Percentiles rank a stretch among this genome's conserved stretches.
These are phyloP conservation scores for Artemisia argyi DNA, from an alignment of 129 eudicot species.

Conservation along the genomic window DNA sequence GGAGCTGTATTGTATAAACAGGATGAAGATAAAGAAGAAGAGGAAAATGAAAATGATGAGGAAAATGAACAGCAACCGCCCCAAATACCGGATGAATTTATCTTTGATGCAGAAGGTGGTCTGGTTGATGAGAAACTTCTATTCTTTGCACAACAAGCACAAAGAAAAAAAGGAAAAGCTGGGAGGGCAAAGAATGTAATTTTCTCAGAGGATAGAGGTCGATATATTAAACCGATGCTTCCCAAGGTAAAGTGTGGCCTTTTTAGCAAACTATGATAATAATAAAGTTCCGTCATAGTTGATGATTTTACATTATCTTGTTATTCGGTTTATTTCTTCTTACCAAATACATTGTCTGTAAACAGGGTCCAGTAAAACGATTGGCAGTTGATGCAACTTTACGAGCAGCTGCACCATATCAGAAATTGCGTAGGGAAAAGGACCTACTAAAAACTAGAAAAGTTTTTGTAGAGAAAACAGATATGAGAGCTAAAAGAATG, in stretches of 20 bases:
- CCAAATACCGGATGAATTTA: constrained; percentile 92
- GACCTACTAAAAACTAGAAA: constrained; percentile 63
- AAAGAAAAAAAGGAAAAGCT: constrained; percentile 84
- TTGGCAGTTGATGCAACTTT: constrained; percentile 99
- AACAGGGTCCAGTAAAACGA: constrained; percentile 93
- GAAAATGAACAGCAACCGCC: constrained; percentile 88
- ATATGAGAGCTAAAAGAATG: constrained; percentile 99
- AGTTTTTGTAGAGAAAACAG: constrained; percentile 90
- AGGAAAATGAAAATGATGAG: constrained; percentile 62
- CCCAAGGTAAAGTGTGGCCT: constrained; percentile 62
- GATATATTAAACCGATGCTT: constrained; percentile 98
- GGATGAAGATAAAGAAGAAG: constrained; percentile 56
- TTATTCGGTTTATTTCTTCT: background rate
- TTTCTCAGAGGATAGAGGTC: constrained; percentile 97
- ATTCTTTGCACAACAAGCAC: constrained; percentile 99
- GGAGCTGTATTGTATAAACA: constrained; percentile 25
- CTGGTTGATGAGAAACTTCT: constrained; percentile 97
- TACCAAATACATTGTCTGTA: constrained; percentile 8
- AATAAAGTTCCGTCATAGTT: background rate
- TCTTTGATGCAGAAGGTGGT: constrained; percentile 99
- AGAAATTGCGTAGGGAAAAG: constrained; percentile 74
- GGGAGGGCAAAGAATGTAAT: constrained; percentile 98
- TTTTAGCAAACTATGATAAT: constrained; percentile 4
- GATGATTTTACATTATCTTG: background rate
- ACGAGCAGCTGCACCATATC: constrained; percentile 99